These are phyloP conservation scores for Ustilago nuda DNA, from an alignment of 1,284 basidiomycete species.

Conservation along the genomic window DNA sequence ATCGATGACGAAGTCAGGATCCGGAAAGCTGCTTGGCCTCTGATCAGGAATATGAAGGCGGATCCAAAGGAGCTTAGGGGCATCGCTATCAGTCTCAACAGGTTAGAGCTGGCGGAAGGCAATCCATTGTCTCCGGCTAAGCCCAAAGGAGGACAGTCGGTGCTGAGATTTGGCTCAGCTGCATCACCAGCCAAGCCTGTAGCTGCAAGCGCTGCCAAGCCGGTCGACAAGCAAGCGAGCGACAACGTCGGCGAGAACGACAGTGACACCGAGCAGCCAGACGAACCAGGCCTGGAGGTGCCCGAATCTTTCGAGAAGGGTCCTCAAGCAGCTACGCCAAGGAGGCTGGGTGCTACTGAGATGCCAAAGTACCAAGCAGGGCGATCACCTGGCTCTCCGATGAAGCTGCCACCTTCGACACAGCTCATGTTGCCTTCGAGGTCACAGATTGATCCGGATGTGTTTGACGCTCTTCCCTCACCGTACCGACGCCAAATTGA, in stretches of 20 bases:
- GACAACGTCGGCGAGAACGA: constrained; percentile 14
- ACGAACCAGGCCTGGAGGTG: constrained; percentile 28
- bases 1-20: constrained; percentile 81
- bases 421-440: constrained; percentile 57
- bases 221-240: neutral
- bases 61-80: constrained; percentile 90
- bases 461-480: constrained; percentile 51
- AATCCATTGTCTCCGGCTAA: constrained; percentile 33
- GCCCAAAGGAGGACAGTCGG: constrained; percentile 34
- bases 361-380: neutral
- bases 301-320: constrained; percentile 36
- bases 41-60: constrained; percentile 80
- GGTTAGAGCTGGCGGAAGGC: constrained; percentile 74
- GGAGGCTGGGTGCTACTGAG: constrained; percentile 5
- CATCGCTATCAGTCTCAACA: constrained; percentile 90
- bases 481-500: constrained; percentile 54
- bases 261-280: constrained; percentile 26
- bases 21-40: constrained; percentile 80
- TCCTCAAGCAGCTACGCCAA: constrained; percentile 33
- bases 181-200: neutral
- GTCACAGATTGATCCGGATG: constrained; percentile 58
- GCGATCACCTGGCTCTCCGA: neutral
- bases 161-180: constrained; percentile 25
- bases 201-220: neutral
- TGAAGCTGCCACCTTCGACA: constrained; percentile 29